Evolutionary conservation across 2,329 filamentous ascomycete species (phyloP).

Genomic region (Penicillium sp.): DNA sequence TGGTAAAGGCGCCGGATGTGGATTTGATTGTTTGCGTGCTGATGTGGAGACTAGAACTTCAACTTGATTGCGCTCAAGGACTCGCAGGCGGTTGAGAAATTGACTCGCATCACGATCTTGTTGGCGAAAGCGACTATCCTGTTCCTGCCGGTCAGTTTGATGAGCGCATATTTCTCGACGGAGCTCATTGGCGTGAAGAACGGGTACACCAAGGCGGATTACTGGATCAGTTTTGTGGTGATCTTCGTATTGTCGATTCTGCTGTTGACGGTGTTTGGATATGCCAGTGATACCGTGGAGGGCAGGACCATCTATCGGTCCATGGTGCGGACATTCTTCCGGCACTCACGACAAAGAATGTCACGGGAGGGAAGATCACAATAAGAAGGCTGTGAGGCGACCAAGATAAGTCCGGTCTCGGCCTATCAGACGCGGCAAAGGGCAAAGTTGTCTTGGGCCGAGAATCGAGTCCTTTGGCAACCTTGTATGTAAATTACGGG

Average conservation of each 20-base stretch:
- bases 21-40: not conserved
- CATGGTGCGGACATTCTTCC: slow-evolving; percentile 40
- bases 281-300: slow-evolving; percentile 60
- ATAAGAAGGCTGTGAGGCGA: not conserved
- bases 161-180: slow-evolving; percentile 74
- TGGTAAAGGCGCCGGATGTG: slow-evolving; percentile 51
- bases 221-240: slow-evolving; percentile 69
- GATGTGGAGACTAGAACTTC: slow-evolving; percentile 61
- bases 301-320: slow-evolving; percentile 55
- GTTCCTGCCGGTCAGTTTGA: slow-evolving; percentile 73
- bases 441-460: not conserved
- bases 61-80: slow-evolving; percentile 76
- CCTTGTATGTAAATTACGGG: slow-evolving; percentile 6
- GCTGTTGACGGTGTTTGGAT: slow-evolving; percentile 59
- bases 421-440: slow-evolving; percentile 4
- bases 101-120: slow-evolving; percentile 71
- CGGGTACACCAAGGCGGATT: slow-evolving; percentile 63
- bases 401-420: slow-evolving; percentile 1
- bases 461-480: not conserved
- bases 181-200: slow-evolving; percentile 60
- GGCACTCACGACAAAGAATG: slow-evolving; percentile 33
- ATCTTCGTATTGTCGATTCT: slow-evolving; percentile 63
- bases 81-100: slow-evolving; percentile 68
- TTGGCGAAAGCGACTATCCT: slow-evolving; percentile 74
- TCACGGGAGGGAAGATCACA: not conserved